phyloP scores from a whole-genome alignment of 306 rosid species.

The Malus fusca region DNA sequence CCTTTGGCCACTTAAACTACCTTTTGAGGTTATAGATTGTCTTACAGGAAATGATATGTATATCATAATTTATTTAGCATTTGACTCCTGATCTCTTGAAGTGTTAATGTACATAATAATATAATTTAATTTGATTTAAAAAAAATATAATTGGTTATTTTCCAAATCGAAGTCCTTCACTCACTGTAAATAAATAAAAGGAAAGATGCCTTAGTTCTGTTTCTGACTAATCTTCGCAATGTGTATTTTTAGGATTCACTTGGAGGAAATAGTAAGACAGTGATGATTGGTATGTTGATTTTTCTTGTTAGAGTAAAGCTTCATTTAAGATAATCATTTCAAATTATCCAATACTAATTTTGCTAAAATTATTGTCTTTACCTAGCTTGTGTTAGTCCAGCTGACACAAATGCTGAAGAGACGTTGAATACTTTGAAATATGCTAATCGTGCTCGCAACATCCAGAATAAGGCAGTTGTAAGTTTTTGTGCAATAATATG shows the following conservation, averaged over 20 bases:
- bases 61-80: neutral
- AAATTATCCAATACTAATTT: neutral
- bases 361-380: constrained; percentile 8
- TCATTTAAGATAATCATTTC: neutral
- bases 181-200: neutral
- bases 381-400: constrained; percentile 97
- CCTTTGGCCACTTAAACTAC: neutral
- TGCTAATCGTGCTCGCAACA: constrained; percentile 97
- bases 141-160: neutral
- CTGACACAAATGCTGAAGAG: constrained; percentile 96
- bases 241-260: constrained; percentile 71
- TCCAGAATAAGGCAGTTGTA: constrained; percentile 93
- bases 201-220: neutral
- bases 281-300: constrained; percentile 77
- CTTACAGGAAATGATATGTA: neutral
- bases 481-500: constrained; percentile 22
- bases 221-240: constrained; percentile 12
- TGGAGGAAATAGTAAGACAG: constrained; percentile 97
- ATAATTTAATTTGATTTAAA: neutral
- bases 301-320: neutral
- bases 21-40: neutral
- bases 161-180: neutral
- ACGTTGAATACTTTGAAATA: constrained; percentile 94
- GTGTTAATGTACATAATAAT: neutral
- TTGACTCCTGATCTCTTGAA: neutral